phyloP scores from a whole-genome alignment of 768 basidiomycete species.

The Pulveroboletus sp. region DNA sequence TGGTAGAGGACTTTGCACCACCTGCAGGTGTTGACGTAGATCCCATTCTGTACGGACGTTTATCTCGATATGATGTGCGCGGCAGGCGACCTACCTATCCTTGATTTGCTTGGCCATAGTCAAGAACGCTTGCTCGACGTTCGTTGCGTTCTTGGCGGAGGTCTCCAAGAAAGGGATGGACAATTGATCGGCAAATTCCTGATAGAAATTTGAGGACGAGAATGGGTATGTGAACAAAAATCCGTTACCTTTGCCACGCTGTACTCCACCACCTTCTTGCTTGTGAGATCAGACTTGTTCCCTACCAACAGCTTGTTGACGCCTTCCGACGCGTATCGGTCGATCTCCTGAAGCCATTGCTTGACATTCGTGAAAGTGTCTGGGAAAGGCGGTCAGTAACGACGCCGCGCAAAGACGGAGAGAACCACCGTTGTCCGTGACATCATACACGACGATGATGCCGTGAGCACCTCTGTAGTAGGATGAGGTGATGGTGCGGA shows the following conservation, averaged over 20 bases:
- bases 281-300: conserved; percentile 97
- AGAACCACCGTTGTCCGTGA: conserved; percentile 89
- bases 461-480: conserved; percentile 99
- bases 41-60: conserved; percentile 60
- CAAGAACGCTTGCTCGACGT: conserved; percentile 99
- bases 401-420: neutral
- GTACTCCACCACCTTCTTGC: conserved; percentile 94
- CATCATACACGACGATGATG: conserved; percentile 97
- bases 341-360: conserved; percentile 91
- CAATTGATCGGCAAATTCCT: conserved; percentile 96
- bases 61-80: neutral
- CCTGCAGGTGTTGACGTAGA: conserved; percentile 71
- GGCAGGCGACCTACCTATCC: conserved; percentile 56
- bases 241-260: conserved; percentile 71
- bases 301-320: conserved; percentile 98
- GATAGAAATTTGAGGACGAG: conserved; percentile 5
- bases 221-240: neutral
- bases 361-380: conserved; percentile 95
- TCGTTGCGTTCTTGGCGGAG: conserved; percentile 97
- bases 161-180: conserved; percentile 96
- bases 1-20: conserved; percentile 75
- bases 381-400: conserved; percentile 30
- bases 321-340: conserved; percentile 94
- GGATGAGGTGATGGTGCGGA: conserved; percentile 96
- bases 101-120: conserved; percentile 97